Evolutionary conservation across 345 rosid genomes (phyloP), one percentile per base, ranked within the genome.

Genomic region (Sonneratia alba): DNA sequence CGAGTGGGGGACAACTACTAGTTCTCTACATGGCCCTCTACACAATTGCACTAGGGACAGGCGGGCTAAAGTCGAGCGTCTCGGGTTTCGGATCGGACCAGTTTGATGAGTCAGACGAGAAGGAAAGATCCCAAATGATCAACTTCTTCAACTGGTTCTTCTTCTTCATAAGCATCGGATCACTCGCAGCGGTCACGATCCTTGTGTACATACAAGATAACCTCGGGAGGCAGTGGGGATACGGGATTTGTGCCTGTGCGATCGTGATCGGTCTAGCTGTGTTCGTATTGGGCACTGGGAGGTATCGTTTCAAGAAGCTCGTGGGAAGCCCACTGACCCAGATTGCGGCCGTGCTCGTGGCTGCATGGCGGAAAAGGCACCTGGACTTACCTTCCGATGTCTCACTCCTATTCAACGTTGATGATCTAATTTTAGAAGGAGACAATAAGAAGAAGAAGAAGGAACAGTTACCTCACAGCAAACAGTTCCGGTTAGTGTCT

Each of bases 1-100:
- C 99, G 22, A 82, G 73, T 68, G 83, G 82, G 51, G 77, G 64
- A 13, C 97, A 95, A 76, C 87, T 95, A n/a, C 74, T 21, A 16
- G 85, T 87, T 42, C 88, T 95, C 56, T 89, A 95, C 74, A 34
- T 82, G 59, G 97, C 97, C 19, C 84, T 95, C 43, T 95, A 95
- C 82, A 75, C 91, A 7, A 83, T 90, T 1, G 99, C 99, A 36
- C 86, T 92, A 0, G 99, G 99, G 56, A 95, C 97, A 1, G 99
- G 99, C 2, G 97, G 99, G 1, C 84, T 95, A 61, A 95, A 95
- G 79, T 91, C 99, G 24, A 95, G 99, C 69, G 97, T 95, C 2
- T 95, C 99, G 0, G 99, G 99, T 3, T 95, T 95, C 47, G 97
- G 96, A 0, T 95, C 99, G 0, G 99, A 95, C 77, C 99, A 95